Evolutionary conservation across 1,284 basidiomycete species (phyloP).

Genomic region (Anthracocystis panici-leucophaei): DNA sequence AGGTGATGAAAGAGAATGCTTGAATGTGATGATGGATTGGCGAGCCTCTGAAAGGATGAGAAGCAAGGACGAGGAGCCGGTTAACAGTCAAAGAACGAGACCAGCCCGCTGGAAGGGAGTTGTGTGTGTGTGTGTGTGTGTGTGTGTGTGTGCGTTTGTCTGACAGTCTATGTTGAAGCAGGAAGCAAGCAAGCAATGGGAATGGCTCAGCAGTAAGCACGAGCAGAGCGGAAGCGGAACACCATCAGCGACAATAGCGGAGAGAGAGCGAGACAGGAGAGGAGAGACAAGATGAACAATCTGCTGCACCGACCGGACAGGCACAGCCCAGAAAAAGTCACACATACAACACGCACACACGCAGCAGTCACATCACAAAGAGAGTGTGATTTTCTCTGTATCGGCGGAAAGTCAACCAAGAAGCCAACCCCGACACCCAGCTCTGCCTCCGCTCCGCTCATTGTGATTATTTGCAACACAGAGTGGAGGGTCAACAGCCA

Average conservation of each 20-base stretch:
- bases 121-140: no score
- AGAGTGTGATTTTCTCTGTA: no score
- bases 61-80: slow-evolving; percentile 3
- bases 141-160: no score
- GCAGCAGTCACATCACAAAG: neutral
- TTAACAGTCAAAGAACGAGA: neutral
- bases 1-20: neutral
- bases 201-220: no score
- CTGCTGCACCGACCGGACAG: no score
- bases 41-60: neutral
- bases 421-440: neutral
- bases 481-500: neutral
- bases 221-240: neutral
- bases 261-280: no score
- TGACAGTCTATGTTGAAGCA: neutral
- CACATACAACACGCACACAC: neutral
- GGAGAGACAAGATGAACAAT: no score
- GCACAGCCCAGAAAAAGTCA: neutral
- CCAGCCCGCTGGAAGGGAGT: neutral
- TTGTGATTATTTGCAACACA: no score
- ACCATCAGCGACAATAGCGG: neutral
- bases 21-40: neutral
- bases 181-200: slow-evolving; percentile 3
- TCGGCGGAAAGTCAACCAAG: neutral
- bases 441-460: neutral